A percentile compares a stretch with the other conserved stretches of the same genome.
These are phyloP conservation scores for Sanghuangporus baumii DNA, from an alignment of 1,284 basidiomycete species.

Conservation along the genomic window DNA sequence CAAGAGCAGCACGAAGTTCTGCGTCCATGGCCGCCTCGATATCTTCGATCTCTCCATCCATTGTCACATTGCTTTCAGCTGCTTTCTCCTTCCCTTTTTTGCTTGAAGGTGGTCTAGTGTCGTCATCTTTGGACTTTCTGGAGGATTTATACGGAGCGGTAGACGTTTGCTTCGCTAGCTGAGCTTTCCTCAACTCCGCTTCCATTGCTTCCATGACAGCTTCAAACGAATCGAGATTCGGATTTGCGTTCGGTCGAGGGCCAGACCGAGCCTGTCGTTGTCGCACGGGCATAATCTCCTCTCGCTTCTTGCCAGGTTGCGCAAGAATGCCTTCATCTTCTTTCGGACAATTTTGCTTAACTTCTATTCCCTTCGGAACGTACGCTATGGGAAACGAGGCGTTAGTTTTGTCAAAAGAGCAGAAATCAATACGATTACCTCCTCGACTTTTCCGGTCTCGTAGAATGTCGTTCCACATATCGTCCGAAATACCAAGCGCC, in stretches of 20 bases:
- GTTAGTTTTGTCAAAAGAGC: not conserved
- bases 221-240: conserved; percentile 86
- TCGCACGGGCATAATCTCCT: not conserved
- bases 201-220: conserved; percentile 95
- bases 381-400: conserved; percentile 44
- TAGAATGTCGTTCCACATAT: conserved; percentile 80
- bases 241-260: conserved; percentile 43
- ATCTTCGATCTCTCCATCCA: conserved; percentile 46
- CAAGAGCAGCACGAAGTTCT: conserved; percentile 68
- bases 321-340: not conserved
- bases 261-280: conserved; percentile 22
- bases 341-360: not conserved
- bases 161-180: conserved; percentile 24
- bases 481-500: conserved; percentile 78
- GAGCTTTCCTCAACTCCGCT: conserved; percentile 56
- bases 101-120: conserved; percentile 12
- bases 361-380: conserved; percentile 40
- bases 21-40: conserved; percentile 81
- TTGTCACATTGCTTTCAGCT: conserved; percentile 27
- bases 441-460: conserved; percentile 69
- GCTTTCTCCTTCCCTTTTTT: conserved; percentile 32
- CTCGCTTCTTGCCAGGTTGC: not conserved
- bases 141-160: conserved; percentile 12
- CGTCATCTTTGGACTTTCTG: conserved; percentile 2
- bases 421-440: conserved; percentile 42